Base-by-base conservation (phyloP, 2,329 filamentous ascomycete species). In the Trichoderma aggressivum region DNA sequence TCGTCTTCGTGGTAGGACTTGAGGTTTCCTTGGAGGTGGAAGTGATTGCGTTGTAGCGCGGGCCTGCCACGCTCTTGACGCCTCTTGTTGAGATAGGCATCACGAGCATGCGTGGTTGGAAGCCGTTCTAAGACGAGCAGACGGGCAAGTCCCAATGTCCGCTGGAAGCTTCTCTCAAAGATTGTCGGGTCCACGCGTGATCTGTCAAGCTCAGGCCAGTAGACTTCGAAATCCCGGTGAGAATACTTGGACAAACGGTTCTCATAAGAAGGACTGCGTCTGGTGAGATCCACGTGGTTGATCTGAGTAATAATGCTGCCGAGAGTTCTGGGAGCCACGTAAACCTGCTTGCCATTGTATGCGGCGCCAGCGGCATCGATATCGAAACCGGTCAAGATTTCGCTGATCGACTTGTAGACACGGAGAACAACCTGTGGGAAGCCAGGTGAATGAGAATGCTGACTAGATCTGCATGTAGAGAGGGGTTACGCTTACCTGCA, bases 381-480 rank as follows among this genome's bases (percentile, higher is more conserved):
- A 75, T 97, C 94, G 75, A 97, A 97, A 0, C 94, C 94, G 3
- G 93, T 94, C 28, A 97, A 85, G 43, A 97, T 94, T 79, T 97
- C 92, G 1, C 92, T 91, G 59, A 97, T 82, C 0, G 91, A 94
- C 77, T 93, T 93, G 83, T 97, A 97, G 47, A 96, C 89, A 43
- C 93, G 91, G 34, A 97, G 85, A 26, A 97, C 93, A 75, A 97
- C 94, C 85, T 95, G 72, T 36, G 8, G 7, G 30, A 34, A 8
- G 14, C 34, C n/a, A 55, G 16, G 26, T 36, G 30, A n/a, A 26
- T 36, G 34, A 55, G 47, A n/a, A 55, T 12, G n/a, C 47, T 36
- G 21, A 55, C n/a, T 14, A 3, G 26, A 34, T 10, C 28, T 12
- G 30, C 10, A 16, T 12, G 18, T 24, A 7, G 39, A 55, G 28